Evolutionary conservation across 345 rosid genomes (phyloP).

Genomic region (Salix brachista): DNA sequence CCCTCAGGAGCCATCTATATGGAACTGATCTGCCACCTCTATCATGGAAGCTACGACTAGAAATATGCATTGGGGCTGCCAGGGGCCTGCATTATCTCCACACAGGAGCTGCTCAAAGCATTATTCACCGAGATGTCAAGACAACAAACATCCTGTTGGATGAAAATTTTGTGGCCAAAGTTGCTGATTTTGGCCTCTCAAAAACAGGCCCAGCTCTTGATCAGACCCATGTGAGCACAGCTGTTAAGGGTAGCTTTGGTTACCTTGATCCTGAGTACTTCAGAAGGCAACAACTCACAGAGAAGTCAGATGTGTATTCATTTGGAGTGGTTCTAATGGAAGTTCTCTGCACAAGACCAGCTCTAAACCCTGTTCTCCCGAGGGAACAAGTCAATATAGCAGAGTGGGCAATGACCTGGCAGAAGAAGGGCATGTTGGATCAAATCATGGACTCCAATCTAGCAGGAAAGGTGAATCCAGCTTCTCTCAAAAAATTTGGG

Average conservation of each 20-base stretch:
- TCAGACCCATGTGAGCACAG: constrained; percentile 97
- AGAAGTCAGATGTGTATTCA: constrained; percentile 95
- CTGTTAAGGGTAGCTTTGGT: constrained; percentile 99
- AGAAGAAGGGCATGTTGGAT: constrained; percentile 90
- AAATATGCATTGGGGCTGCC: constrained; percentile 96
- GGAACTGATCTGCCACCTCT: constrained; percentile 82
- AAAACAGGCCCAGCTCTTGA: constrained; percentile 89
- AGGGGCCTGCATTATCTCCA: constrained; percentile 97
- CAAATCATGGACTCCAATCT: constrained; percentile 91
- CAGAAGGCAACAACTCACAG: constrained; percentile 92
- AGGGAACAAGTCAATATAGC: constrained; percentile 97
- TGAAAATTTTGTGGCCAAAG: constrained; percentile 90
- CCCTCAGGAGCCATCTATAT: constrained; percentile 89
- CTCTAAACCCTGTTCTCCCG: constrained; percentile 92
- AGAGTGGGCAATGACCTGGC: constrained; percentile 98
- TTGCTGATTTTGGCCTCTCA: constrained; percentile 96
- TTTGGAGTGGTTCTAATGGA: constrained; percentile 98
- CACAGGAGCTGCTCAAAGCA: constrained; percentile 96
- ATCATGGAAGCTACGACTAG: constrained; percentile 94
- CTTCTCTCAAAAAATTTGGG: constrained; percentile 88
- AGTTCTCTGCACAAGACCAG: constrained; percentile 93
- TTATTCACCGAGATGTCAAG: constrained; percentile 96
- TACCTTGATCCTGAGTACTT: constrained; percentile 98
- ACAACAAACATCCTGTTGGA: constrained; percentile 95
- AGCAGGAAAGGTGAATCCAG: constrained; percentile 75